Evolutionary conservation across 2,329 filamentous ascomycete species (phyloP).

Genomic region (Bimuria novae-zelandiae): DNA sequence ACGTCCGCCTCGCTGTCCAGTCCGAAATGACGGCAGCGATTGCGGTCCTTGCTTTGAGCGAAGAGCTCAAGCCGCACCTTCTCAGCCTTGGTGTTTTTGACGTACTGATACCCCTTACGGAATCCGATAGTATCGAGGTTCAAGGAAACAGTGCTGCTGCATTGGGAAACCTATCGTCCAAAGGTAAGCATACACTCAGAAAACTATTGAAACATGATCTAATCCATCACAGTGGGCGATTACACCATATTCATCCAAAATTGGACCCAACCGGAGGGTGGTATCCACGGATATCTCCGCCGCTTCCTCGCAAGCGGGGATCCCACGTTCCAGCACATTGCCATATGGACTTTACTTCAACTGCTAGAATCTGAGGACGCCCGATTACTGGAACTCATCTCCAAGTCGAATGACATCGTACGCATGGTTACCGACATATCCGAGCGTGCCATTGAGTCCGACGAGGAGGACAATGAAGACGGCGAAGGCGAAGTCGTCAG

Average conservation of each 20-base stretch:
- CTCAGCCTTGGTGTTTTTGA: conserved; percentile 94
- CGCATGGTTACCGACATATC: conserved; percentile 90
- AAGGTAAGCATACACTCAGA: conserved; percentile 65
- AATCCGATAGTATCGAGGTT: conserved; percentile 94
- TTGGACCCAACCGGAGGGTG: conserved; percentile 89
- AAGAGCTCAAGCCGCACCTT: conserved; percentile 91
- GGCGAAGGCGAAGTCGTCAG: conserved; percentile 92
- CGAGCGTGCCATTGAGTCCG: conserved; percentile 84
- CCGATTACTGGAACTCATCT: conserved; percentile 83
- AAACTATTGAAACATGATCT: conserved; percentile 24
- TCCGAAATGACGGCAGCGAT: conserved; percentile 99
- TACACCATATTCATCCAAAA: conserved; percentile 95
- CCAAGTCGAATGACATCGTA: conserved; percentile 87
- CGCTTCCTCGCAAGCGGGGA: conserved; percentile 94
- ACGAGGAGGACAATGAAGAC: conserved; percentile 84
- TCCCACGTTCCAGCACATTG: conserved; percentile 97
- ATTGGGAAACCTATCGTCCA: conserved; percentile 92
- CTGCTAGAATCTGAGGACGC: conserved; percentile 94
- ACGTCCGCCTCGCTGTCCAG: conserved; percentile 91
- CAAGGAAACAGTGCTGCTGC: conserved; percentile 98
- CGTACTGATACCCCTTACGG: conserved; percentile 91
- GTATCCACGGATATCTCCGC: conserved; percentile 92
- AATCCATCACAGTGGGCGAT: conserved; percentile 73
- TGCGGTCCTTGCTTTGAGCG: conserved; percentile 90
- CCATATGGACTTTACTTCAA: conserved; percentile 96